Evolutionary conservation across 1,139 yeast genomes (phyloP), one percentile per base, ranked within the genome.

Genomic region (Trichomonascaceae sp.): DNA sequence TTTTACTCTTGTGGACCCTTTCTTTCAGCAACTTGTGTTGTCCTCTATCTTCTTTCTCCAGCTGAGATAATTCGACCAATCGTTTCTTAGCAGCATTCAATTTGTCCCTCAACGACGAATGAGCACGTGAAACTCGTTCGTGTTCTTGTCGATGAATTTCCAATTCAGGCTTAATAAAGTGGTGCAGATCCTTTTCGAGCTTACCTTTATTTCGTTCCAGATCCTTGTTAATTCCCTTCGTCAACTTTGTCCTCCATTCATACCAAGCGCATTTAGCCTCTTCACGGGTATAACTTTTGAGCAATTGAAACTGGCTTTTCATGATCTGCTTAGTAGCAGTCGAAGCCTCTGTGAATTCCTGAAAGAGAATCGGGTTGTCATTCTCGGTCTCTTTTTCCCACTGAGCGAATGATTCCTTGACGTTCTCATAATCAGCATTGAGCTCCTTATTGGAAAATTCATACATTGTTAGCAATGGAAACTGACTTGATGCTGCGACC

Each of bases 211-310:
- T 74, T 43, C 64, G 66, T 32, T 69, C 65, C 43, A 79, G 65
- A 50, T 74, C 79, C 24, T 66, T 66, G 43, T 74, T 61, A 20
- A 80, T 68, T 50, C 78, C 80, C 38, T 69, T 66, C 2, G 78
- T 67, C 45, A 81, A 66, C 56, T 78, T 77, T n/a, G 70, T 66
- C 58, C 85, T 67, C 86, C 86, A 82, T 44, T 72, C 76, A 60
- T 80, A 81, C 85, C 85, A 82, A 1, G 78, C 76, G 20, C 74
- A 74, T 55, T 72, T 75, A 2, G 85, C 80, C 61, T 78, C 78
- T 44, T 72, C 73, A 38, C 83, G 71, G 2, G 84, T 72, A 56
- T 66, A 75, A 51, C 78, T 81, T 62, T 79, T 80, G 52, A 81
- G 66, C 27, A 75, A 63, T 57, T 75, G 79, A 56, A 81, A 76